These are phyloP conservation scores for Hypericum perforatum DNA, from an alignment of 345 rosid species.

Conservation along the genomic window DNA sequence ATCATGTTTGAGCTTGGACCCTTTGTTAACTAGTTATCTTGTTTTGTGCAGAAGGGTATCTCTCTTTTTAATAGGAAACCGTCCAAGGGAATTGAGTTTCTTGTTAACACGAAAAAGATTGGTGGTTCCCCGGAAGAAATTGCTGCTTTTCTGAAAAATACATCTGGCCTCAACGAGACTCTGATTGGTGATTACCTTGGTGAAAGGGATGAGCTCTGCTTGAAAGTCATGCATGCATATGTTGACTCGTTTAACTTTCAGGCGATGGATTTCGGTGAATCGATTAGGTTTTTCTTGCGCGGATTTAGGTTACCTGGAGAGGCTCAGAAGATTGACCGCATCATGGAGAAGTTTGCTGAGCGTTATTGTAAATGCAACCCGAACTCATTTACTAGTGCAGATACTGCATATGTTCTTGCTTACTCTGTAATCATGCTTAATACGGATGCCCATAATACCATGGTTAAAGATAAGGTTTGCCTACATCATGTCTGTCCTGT, in stretches of 20 bases:
- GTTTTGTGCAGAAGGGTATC: constrained; percentile 79
- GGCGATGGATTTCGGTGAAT: constrained; percentile 74
- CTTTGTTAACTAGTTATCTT: constrained; percentile 19
- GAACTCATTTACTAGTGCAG: constrained; percentile 83
- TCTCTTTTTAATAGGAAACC: constrained; percentile 80
- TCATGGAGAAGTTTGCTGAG: constrained; percentile 97
- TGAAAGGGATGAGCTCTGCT: constrained; percentile 83
- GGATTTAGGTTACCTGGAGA: constrained; percentile 95
- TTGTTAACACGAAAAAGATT: constrained; percentile 55
- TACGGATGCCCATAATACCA: constrained; percentile 91
- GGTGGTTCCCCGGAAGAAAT: constrained; percentile 79
- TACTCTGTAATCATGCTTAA: constrained; percentile 95
- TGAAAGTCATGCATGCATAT: constrained; percentile 94
- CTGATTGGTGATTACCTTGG: constrained; percentile 95
- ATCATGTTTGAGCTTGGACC: constrained; percentile 2
- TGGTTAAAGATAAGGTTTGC: constrained; percentile 96
- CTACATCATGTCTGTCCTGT: constrained; percentile 12
- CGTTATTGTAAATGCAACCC: constrained; percentile 93
- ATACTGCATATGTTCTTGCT: constrained; percentile 93
- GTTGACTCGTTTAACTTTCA: constrained; percentile 86
- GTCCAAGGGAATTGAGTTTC: constrained; percentile 82
- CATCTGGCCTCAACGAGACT: constrained; percentile 64
- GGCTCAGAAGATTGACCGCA: constrained; percentile 98
- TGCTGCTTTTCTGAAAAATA: constrained; percentile 62
- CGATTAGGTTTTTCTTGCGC: constrained; percentile 79